Base-by-base conservation (phyloP, 352 stramenopile species). In the Globisporangium parvum region DNA sequence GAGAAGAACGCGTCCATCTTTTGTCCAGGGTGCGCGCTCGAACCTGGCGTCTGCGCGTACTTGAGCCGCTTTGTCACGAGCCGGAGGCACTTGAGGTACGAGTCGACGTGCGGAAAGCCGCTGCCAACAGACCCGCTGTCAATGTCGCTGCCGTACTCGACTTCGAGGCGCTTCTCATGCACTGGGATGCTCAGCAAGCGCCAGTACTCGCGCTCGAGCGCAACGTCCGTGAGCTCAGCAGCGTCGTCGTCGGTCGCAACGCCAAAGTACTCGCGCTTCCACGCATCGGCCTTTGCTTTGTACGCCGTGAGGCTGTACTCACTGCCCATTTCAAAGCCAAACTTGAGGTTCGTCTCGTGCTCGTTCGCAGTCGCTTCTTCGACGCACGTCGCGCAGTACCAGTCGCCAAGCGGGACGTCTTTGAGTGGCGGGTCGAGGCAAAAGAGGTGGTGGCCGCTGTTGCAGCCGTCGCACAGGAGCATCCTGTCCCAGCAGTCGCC, bases 71-170 rank as follows among this genome's bases (percentile, higher is more conserved):
- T 80, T 0, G 55, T 61, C 0, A 88, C 55, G 1, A 77, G 74
- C 0, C 81, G 73, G 21, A 87, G 31, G 21, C 65, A 73, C 63
- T 85, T 87, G 40, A 69, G 48, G 55, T 73, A 80, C 8, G 77
- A 62, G 57, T 93, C 82, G 6, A 65, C 17, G 3, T 75, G 74
- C 28, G 87, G 90, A 40, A 98, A 98, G 2, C 85, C 91, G 26
- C 86, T 96, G 20, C 91, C 91, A 28, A 88, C 75, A 0, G 77
- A 59, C 2, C 81, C 78, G 23, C 78, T 96, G 61, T 98, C 91
- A 9, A 98, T 77, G 46, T 98, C 91, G 45, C 89, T 97, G 8
- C 91, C 91, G 44, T 98, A 98, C 40, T 96, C 85, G 14, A 97
- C 89, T 51, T 95, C 83, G 1, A 96, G 69, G 5, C 88, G 76